A percentile compares a stretch with the other conserved stretches of the same genome.
Conservation (phyloP, 768 basidiomycete species). For the Agrocybe praecox region DNA sequence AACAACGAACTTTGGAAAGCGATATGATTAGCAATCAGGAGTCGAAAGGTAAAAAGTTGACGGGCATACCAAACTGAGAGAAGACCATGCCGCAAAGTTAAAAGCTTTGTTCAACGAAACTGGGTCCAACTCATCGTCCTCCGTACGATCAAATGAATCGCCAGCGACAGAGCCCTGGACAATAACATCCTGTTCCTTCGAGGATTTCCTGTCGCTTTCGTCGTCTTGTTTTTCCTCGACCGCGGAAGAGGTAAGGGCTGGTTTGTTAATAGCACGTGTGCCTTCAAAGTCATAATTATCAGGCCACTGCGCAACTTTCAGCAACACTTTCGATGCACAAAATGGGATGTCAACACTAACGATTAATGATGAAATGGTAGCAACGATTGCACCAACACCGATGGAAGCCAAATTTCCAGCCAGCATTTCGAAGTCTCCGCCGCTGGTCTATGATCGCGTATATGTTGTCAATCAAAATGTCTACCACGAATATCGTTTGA, state of each 20-base stretch:
- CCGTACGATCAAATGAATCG: constrained; percentile 37
- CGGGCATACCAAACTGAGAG: constrained; percentile 58
- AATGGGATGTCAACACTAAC: constrained; percentile 38
- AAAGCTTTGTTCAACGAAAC: constrained; percentile 72
- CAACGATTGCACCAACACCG: constrained; percentile 77
- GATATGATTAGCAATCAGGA: background rate
- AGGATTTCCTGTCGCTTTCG: constrained; percentile 30
- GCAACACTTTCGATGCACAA: background rate
- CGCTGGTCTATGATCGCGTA: constrained; percentile 38
- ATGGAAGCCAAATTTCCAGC: constrained; percentile 90
- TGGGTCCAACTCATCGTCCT: constrained; percentile 65
- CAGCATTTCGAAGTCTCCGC: constrained; percentile 71
- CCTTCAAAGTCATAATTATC: constrained; percentile 81
- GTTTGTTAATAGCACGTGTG: constrained; percentile 76
- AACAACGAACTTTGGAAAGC: constrained; percentile 48
- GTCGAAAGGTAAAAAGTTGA: background rate
- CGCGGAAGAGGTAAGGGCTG: constrained; percentile 10
- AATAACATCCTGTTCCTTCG: constrained; percentile 25
- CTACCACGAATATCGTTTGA: background rate
- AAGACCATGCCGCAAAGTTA: constrained; percentile 78
- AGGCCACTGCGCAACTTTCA: constrained; percentile 55
- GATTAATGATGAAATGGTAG: constrained; percentile 63
- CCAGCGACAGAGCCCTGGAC: constrained; percentile 30
- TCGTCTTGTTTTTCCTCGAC: constrained; percentile 31
- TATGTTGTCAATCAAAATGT: background rate